Percentiles rank a stretch among this genome's conserved stretches.
Conservation (phyloP, 192 early-diverging fungal species). For the Coemansia sp. region DNA sequence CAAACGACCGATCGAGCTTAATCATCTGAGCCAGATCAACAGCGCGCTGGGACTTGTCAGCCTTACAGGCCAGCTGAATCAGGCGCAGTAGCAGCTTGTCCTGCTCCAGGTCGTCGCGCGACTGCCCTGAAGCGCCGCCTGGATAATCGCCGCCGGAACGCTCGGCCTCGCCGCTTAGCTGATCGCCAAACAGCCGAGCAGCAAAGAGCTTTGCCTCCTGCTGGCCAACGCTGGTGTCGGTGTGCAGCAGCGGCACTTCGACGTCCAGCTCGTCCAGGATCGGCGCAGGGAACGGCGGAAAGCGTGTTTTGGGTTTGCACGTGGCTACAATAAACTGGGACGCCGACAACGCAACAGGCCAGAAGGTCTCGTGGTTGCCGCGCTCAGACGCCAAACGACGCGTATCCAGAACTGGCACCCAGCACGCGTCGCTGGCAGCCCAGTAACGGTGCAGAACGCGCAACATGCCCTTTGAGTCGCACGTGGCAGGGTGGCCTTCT, state of each 20-base stretch:
- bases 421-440: conserved; percentile 54
- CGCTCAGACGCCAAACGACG: conserved; percentile 24
- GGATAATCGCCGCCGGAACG: conserved; percentile 39
- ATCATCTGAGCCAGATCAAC: conserved; percentile 74
- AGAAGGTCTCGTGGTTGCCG: conserved; percentile 63
- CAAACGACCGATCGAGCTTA: conserved; percentile 62
- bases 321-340: conserved; percentile 68
- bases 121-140: conserved; percentile 21
- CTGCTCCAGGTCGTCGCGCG: conserved; percentile 62
- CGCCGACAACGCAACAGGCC: conserved; percentile 82
- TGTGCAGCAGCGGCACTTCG: conserved; percentile 62
- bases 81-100: conserved; percentile 77
- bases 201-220: conserved; percentile 57
- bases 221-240: conserved; percentile 47
- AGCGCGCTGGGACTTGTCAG: conserved; percentile 70
- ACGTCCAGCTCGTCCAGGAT: conserved; percentile 63
- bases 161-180: conserved; percentile 59
- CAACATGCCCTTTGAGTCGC: conserved; percentile 78
- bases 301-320: conserved; percentile 51
- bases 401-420: conserved; percentile 84
- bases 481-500: conserved; percentile 66
- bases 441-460: conserved; percentile 68
- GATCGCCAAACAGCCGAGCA: conserved; percentile 52
- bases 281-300: conserved; percentile 71
- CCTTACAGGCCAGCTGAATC: conserved; percentile 82